Percentiles rank a stretch among this genome's conserved stretches.
Conservation (phyloP, 2,329 filamentous ascomycete genomes). For the Pyrenochaeta sp. region DNA sequence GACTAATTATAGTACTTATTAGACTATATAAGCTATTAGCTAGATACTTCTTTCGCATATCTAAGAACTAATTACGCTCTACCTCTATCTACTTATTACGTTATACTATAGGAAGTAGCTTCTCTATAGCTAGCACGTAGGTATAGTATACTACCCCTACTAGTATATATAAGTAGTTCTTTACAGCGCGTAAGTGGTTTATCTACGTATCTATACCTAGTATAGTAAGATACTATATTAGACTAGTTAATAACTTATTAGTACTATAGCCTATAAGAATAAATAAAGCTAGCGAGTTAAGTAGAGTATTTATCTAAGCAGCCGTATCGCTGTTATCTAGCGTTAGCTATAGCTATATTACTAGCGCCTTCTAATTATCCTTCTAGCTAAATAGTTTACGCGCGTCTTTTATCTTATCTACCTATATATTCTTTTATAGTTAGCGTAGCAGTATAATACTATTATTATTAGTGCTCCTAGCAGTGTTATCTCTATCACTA, state of each 20-base stretch:
- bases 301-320: not conserved
- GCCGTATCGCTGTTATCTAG: conserved; percentile 7
- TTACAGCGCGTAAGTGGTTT: conserved; percentile 6
- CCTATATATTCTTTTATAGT: conserved; percentile 1
- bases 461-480: not conserved
- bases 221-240: not conserved
- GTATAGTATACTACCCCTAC: conserved; percentile 18
- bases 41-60: conserved; percentile 19
- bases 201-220: not conserved
- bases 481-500: conserved; percentile 3
- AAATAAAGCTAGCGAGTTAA: not conserved
- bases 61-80: not conserved
- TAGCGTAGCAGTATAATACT: conserved; percentile 3
- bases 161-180: conserved; percentile 7
- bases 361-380: conserved; percentile 18
- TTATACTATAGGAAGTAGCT: no score
- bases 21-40: conserved; percentile 26
- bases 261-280: not conserved
- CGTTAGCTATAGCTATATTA: conserved; percentile 9
- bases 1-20: conserved; percentile 30
- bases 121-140: conserved; percentile 16
- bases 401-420: conserved; percentile 14
- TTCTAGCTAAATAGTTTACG: conserved; percentile 18
- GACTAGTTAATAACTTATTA: not conserved
- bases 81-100: not conserved